Evolutionary conservation across 2,329 filamentous ascomycete species (phyloP).

Genomic region (Lachnellula suecica): DNA sequence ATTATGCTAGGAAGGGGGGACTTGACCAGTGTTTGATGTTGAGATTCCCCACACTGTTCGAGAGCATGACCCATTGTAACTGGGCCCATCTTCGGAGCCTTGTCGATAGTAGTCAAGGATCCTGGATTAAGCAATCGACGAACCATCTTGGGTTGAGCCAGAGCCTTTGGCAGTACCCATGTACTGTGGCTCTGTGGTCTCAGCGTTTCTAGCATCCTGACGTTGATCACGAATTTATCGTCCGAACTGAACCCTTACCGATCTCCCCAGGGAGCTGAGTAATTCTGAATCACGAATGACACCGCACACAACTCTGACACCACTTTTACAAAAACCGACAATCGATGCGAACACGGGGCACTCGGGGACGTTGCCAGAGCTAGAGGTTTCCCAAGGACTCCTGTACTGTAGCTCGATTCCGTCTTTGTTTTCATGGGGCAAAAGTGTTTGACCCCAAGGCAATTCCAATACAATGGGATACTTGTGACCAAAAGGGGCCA

Average conservation of each 20-base stretch:
- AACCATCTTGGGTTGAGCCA: conserved; percentile 23
- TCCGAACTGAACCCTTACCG: conserved; percentile 29
- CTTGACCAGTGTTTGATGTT: conserved; percentile 35
- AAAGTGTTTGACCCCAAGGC: conserved; percentile 25
- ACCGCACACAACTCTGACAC: conserved; percentile 15
- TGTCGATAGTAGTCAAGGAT: conserved; percentile 31
- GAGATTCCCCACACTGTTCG: conserved; percentile 31
- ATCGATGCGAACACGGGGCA: conserved; percentile 4
- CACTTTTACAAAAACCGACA: background rate
- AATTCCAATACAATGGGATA: conserved; percentile 18
- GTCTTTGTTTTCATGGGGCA: conserved; percentile 12
- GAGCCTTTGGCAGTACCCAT: conserved; percentile 21
- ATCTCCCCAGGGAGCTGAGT: conserved; percentile 28
- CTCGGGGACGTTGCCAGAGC: background rate
- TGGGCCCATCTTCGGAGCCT: conserved; percentile 28
- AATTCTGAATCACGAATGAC: conserved; percentile 30
- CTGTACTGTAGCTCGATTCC: conserved; percentile 4
- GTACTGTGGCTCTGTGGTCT: conserved; percentile 22
- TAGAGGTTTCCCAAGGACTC: background rate
- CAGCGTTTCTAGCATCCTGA: conserved; percentile 28
- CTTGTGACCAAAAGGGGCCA: conserved; percentile 22
- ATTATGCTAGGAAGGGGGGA: conserved; percentile 27
- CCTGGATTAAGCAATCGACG: conserved; percentile 23
- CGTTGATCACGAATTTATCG: conserved; percentile 26
- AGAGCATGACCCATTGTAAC: conserved; percentile 26